Evolutionary conservation across 257 asterid species (phyloP).

Genomic region (Solanum ossicruentum): DNA sequence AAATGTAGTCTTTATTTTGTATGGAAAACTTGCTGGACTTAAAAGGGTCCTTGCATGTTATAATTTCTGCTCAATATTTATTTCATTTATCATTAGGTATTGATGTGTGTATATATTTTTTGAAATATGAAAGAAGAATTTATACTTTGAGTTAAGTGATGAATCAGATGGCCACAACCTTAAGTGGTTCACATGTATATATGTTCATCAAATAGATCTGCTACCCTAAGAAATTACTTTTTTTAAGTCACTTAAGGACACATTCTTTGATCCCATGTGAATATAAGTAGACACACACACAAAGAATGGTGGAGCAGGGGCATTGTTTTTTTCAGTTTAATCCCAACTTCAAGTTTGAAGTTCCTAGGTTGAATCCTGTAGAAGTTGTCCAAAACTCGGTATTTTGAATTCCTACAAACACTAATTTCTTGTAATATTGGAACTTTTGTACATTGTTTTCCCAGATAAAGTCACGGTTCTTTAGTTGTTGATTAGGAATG

Average conservation of each 20-base stretch:
- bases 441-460: slow-evolving; percentile 22
- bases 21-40: no score
- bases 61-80: neutral
- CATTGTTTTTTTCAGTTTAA: neutral
- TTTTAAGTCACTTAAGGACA: slow-evolving; percentile 13
- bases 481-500: neutral
- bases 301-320: neutral
- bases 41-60: no score
- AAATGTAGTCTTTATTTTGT: no score
- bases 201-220: slow-evolving; percentile 30
- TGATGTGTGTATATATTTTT: neutral
- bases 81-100: neutral
- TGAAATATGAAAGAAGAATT: slow-evolving; percentile 10
- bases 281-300: neutral
- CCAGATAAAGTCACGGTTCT: no score
- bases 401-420: slow-evolving; percentile 22
- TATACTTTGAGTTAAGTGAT: slow-evolving; percentile 3
- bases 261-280: slow-evolving; percentile 20
- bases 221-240: slow-evolving; percentile 22
- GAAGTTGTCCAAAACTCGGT: slow-evolving; percentile 15
- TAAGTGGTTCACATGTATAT: slow-evolving; percentile 46
- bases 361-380: slow-evolving; percentile 13
- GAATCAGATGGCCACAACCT: slow-evolving; percentile 66
- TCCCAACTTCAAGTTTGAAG: slow-evolving; percentile 2
- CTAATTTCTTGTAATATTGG: slow-evolving; percentile 43